Evolutionary conservation across 176 grass and related monocot genomes (phyloP).

Genomic region (Dactylis glomerata): DNA sequence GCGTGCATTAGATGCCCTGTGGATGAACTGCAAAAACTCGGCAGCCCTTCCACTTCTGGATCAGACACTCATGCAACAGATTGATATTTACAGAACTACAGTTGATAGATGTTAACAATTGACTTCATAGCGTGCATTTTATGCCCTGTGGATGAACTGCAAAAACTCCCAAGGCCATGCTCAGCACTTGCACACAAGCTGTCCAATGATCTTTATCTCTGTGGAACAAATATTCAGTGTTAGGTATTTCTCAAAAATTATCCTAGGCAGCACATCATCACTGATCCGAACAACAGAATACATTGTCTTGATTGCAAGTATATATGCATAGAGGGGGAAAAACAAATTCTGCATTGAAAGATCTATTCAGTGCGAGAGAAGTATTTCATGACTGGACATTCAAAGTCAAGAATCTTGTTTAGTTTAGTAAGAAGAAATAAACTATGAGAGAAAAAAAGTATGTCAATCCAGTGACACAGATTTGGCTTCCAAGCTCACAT

Average conservation of each 20-base stretch:
- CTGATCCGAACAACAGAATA: neutral
- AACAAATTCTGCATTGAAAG: neutral
- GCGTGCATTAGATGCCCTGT: neutral
- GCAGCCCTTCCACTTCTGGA: neutral
- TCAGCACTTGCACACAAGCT: neutral
- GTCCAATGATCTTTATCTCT: neutral
- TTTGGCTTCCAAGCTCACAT: neutral
- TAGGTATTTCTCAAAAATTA: neutral
- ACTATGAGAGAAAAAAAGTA: neutral
- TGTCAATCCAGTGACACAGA: neutral
- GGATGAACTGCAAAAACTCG: neutral
- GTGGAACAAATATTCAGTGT: neutral
- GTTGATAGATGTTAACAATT: neutral
- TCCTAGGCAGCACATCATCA: neutral
- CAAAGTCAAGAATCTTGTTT: neutral
- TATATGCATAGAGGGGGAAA: neutral
- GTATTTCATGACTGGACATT: neutral
- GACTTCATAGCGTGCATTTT: neutral
- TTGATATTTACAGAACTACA: neutral
- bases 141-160: neutral
- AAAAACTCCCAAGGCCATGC: neutral
- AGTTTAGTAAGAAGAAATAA: neutral
- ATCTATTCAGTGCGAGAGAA: neutral
- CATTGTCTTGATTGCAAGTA: neutral
- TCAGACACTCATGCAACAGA: neutral